Conservation (phyloP, 1,284 basidiomycete genomes). For the Golubevia sp. region DNA sequence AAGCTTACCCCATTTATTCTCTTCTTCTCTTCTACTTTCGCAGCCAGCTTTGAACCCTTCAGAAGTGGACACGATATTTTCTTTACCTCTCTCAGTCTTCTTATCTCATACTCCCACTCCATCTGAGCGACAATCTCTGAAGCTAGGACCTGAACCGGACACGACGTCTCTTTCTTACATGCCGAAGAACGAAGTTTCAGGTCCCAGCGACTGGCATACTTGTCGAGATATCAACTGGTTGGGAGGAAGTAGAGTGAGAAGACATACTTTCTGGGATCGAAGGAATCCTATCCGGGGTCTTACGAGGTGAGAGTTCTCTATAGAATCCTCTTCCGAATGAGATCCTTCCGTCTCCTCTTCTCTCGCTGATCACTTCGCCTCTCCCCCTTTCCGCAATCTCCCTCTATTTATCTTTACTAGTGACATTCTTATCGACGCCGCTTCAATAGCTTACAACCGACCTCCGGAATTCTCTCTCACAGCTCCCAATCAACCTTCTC, state of each 20-base stretch:
- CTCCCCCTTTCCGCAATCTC: too few relatives aligned
- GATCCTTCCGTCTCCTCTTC: background rate
- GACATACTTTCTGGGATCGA: conserved; percentile 53
- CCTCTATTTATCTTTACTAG: too few relatives aligned
- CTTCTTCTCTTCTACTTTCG: conserved; percentile 12
- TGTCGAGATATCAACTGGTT: conserved; percentile 49
- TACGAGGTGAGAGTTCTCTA: conserved; percentile 18
- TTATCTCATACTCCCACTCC: conserved; percentile 35
- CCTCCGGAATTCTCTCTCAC: conserved; percentile 18
- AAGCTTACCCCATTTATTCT: background rate
- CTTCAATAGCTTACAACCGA: conserved; percentile 30
- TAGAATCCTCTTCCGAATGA: background rate
- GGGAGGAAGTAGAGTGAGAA: conserved; percentile 21
- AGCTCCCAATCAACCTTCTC: conserved; percentile 24
- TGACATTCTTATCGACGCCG: conserved; percentile 50
- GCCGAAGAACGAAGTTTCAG: conserved; percentile 31
- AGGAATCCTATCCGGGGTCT: conserved; percentile 50
- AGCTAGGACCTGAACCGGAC: conserved; percentile 16
- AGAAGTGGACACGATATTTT: conserved; percentile 45
- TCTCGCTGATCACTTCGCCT: too few relatives aligned
- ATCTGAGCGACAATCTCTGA: conserved; percentile 15
- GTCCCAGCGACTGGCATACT: conserved; percentile 53
- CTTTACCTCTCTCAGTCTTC: conserved; percentile 43
- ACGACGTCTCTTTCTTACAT: conserved; percentile 21
- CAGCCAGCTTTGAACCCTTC: conserved; percentile 25